A percentile compares a stretch with the other conserved stretches of the same genome.
phyloP scores from a whole-genome alignment of 2,329 filamentous ascomycete genomes.

The Pseudocercospora vitis region DNA sequence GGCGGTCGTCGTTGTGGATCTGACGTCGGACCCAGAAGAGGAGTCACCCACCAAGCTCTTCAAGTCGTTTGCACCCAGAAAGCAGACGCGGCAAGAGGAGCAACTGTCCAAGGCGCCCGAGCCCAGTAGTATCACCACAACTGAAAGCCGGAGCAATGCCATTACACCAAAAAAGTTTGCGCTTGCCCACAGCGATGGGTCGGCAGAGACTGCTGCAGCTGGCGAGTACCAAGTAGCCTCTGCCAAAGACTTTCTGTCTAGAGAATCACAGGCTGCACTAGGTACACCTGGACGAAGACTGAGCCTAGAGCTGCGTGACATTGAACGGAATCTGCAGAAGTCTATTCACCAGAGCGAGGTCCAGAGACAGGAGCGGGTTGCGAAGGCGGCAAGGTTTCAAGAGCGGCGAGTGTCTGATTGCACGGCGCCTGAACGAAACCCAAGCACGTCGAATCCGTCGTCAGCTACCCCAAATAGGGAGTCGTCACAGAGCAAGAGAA shows the following conservation, averaged over 20 bases:
- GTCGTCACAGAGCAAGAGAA: neutral
- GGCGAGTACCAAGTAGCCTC: too few species aligned
- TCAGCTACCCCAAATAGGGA: neutral
- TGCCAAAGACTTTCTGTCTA: neutral
- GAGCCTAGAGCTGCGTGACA: neutral
- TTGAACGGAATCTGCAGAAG: neutral
- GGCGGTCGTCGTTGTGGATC: constrained; percentile 13
- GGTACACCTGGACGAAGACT: constrained; percentile 6
- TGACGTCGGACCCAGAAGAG: constrained; percentile 12
- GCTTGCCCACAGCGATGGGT: neutral
- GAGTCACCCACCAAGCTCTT: constrained; percentile 16
- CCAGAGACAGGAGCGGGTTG: neutral
- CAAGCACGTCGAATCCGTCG: neutral
- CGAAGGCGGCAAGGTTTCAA: neutral
- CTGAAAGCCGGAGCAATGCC: neutral
- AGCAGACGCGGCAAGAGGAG: neutral
- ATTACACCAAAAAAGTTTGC: neutral
- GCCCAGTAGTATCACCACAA: neutral
- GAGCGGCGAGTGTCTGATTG: neutral
- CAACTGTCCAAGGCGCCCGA: neutral
- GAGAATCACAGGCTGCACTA: constrained; percentile 8
- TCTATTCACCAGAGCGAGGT: neutral
- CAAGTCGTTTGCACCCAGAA: constrained; percentile 4
- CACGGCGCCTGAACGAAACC: neutral
- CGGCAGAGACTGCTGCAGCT: too few species aligned